Percentiles rank a stretch among this genome's conserved stretches.
Conservation (phyloP, 2,329 filamentous ascomycete species). For the Apiospora malaysiana region DNA sequence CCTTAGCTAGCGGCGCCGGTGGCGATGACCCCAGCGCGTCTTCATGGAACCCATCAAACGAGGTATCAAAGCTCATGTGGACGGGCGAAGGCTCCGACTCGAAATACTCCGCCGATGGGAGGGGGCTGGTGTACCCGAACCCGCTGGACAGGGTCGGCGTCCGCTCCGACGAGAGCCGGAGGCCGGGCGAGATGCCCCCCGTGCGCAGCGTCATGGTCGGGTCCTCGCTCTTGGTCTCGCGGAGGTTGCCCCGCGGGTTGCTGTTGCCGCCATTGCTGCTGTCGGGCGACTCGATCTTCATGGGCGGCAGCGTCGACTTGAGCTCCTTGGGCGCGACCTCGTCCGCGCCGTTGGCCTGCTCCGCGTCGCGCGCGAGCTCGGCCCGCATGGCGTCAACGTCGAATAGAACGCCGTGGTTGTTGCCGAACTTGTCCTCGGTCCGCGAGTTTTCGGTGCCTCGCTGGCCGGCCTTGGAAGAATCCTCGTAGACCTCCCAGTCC, state of each 20-base stretch:
- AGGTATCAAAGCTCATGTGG: constrained; percentile 75
- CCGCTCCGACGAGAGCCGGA: constrained; percentile 32
- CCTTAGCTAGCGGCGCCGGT: constrained; percentile 39
- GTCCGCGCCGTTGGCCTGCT: constrained; percentile 48
- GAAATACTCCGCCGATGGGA: constrained; percentile 16
- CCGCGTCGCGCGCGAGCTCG: constrained; percentile 76
- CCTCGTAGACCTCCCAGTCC: constrained; percentile 94
- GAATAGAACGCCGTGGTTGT: constrained; percentile 76
- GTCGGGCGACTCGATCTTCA: constrained; percentile 69
- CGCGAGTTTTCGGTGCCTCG: constrained; percentile 31
- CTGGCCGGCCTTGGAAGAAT: constrained; percentile 53
- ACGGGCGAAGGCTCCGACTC: constrained; percentile 55
- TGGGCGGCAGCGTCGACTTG: constrained; percentile 85
- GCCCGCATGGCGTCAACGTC: constrained; percentile 94
- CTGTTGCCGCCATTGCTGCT: constrained; percentile 1
- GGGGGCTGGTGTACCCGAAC: constrained; percentile 26
- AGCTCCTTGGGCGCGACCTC: constrained; percentile 75
- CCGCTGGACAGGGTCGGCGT: constrained; percentile 37
- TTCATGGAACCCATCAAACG: constrained; percentile 47
- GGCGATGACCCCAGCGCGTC: constrained; percentile 40
- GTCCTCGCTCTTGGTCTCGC: constrained; percentile 56
- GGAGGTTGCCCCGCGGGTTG: constrained; percentile 42
- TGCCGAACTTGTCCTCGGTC: constrained; percentile 55
- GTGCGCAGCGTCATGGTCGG: constrained; percentile 36
- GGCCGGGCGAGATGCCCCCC: constrained; percentile 32